These are phyloP conservation scores for Calonectria leucothoes DNA, from an alignment of 2,329 filamentous ascomycete species.

Conservation along the genomic window DNA sequence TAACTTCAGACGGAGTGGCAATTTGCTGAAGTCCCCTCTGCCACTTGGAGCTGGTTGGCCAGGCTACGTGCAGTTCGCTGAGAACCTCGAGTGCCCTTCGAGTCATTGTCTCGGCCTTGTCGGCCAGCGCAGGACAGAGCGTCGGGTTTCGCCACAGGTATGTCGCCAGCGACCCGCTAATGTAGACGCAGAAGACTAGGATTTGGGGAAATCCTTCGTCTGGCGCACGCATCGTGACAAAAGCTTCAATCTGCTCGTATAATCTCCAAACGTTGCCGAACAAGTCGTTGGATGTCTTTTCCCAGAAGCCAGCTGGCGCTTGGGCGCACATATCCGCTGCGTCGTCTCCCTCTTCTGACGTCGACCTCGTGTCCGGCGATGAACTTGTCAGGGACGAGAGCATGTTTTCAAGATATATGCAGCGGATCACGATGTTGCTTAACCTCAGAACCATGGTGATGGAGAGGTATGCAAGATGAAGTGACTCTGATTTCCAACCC, in stretches of 20 bases:
- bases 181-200: conserved; percentile 53
- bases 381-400: conserved; percentile 26
- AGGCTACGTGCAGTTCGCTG: conserved; percentile 38
- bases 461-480: conserved; percentile 52
- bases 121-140: conserved; percentile 40
- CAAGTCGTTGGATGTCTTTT: conserved; percentile 43
- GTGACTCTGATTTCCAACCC: conserved; percentile 47
- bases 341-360: background rate
- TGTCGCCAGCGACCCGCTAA: conserved; percentile 51
- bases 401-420: conserved; percentile 48
- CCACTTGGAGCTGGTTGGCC: conserved; percentile 39
- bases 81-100: conserved; percentile 39
- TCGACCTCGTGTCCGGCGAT: conserved; percentile 2
- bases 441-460: conserved; percentile 50
- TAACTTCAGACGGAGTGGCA: conserved; percentile 28
- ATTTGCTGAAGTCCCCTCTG: conserved; percentile 33
- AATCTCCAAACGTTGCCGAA: conserved; percentile 50
- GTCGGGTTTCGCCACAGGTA: conserved; percentile 46
- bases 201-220: conserved; percentile 50
- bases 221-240: conserved; percentile 40
- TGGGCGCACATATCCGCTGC: background rate
- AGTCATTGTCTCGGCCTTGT: conserved; percentile 41
- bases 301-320: conserved; percentile 42
- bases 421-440: conserved; percentile 50
- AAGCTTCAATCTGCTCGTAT: conserved; percentile 51